A percentile compares a stretch with the other conserved stretches of the same genome.
Conservation (phyloP, 2,329 filamentous ascomycete species). For the Magnaporthiopsis rhizophila region DNA sequence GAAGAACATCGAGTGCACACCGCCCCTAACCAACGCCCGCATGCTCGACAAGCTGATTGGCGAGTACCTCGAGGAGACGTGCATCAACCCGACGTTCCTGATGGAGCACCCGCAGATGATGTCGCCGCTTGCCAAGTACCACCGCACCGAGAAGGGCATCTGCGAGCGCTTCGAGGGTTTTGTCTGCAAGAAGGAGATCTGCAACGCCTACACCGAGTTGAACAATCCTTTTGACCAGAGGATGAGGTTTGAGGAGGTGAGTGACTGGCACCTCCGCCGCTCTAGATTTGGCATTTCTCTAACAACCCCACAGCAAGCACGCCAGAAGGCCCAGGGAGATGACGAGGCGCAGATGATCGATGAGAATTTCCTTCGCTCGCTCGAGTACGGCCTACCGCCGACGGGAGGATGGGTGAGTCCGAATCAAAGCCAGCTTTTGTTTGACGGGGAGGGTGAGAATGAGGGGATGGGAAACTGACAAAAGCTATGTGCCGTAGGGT, state of each 20-base stretch:
- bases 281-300: neutral
- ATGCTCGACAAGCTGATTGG: slow-evolving; percentile 95
- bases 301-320: slow-evolving; percentile 53
- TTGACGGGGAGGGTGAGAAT: neutral
- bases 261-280: neutral
- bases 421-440: neutral
- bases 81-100: slow-evolving; percentile 89
- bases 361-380: slow-evolving; percentile 84
- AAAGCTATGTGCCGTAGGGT: slow-evolving; percentile 34
- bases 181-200: slow-evolving; percentile 94
- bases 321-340: slow-evolving; percentile 92
- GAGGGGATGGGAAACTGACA: neutral
- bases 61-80: slow-evolving; percentile 91
- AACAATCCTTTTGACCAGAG: slow-evolving; percentile 95
- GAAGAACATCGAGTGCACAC: slow-evolving; percentile 80
- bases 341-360: slow-evolving; percentile 95
- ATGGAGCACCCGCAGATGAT: slow-evolving; percentile 71
- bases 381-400: slow-evolving; percentile 70
- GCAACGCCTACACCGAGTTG: slow-evolving; percentile 96
- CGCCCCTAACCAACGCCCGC: slow-evolving; percentile 84
- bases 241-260: slow-evolving; percentile 69
- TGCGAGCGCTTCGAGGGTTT: slow-evolving; percentile 98
- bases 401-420: slow-evolving; percentile 69
- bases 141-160: slow-evolving; percentile 71
- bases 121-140: slow-evolving; percentile 94